phyloP scores from a whole-genome alignment of 2,329 filamentous ascomycete species.

The Exophiala sp. region DNA sequence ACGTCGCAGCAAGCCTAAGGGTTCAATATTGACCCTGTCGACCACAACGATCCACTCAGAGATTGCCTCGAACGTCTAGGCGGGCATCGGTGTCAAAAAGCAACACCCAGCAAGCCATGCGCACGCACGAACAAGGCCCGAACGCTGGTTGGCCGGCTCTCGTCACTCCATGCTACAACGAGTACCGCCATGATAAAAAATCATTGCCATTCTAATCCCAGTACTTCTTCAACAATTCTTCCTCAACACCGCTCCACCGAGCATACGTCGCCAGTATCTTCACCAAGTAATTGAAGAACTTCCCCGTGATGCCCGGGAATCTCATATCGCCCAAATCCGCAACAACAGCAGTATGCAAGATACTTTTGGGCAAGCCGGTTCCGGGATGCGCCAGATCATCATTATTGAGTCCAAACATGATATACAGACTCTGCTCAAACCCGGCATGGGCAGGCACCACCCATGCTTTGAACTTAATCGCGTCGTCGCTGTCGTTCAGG shows the following conservation, averaged over 20 bases:
- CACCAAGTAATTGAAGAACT: conserved; percentile 13
- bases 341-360: conserved; percentile 17
- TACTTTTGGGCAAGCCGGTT: conserved; percentile 17
- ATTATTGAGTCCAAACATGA: conserved; percentile 24
- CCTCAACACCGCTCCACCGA: conserved; percentile 18
- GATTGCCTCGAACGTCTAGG: too few relatives aligned
- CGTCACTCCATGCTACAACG: too few relatives aligned
- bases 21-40: too few relatives aligned
- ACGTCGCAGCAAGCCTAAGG: too few relatives aligned
- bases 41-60: too few relatives aligned
- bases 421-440: conserved; percentile 23
- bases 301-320: conserved; percentile 16
- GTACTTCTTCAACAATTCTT: conserved; percentile 20
- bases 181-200: too few relatives aligned
- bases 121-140: too few relatives aligned
- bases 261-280: conserved; percentile 13
- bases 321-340: conserved; percentile 19
- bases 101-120: too few relatives aligned
- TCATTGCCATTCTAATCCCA: conserved; percentile 17
- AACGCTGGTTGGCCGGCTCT: too few relatives aligned
- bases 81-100: too few relatives aligned
- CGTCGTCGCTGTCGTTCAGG: conserved; percentile 17
- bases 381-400: conserved; percentile 18
- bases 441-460: conserved; percentile 19
- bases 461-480: conserved; percentile 13